Evolutionary conservation across 805 yeast genomes (phyloP).

Genomic region (Kazachstania viticola): DNA sequence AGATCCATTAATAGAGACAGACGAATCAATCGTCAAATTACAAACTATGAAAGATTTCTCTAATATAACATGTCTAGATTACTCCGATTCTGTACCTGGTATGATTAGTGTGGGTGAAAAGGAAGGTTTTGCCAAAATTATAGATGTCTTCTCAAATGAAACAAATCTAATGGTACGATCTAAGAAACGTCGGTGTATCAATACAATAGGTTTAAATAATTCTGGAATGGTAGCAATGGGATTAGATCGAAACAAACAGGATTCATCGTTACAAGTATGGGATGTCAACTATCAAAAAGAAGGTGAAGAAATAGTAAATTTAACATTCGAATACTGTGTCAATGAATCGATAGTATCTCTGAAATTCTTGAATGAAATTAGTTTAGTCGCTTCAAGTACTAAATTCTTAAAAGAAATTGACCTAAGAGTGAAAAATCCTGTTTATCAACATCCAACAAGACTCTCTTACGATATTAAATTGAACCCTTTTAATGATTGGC

Average conservation of each 20-base stretch:
- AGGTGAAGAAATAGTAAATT: conserved; percentile 41
- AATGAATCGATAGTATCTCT: conserved; percentile 68
- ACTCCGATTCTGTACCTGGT: conserved; percentile 45
- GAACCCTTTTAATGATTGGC: conserved; percentile 55
- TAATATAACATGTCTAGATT: conserved; percentile 54
- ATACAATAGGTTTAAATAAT: conserved; percentile 57
- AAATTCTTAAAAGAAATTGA: conserved; percentile 73
- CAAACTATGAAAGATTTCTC: conserved; percentile 52
- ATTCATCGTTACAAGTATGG: conserved; percentile 70
- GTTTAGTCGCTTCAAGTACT: conserved; percentile 61
- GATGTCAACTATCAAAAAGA: conserved; percentile 52
- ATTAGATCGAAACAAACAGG: conserved; percentile 66
- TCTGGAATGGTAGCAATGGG: conserved; percentile 64
- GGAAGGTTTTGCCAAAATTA: conserved; percentile 52
- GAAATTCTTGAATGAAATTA: conserved; percentile 50
- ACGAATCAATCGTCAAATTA: conserved; percentile 42
- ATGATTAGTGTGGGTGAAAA: conserved; percentile 63
- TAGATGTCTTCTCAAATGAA: conserved; percentile 38
- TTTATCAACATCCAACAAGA: conserved; percentile 64
- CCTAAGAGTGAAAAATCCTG: conserved; percentile 50
- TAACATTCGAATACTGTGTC: conserved; percentile 46
- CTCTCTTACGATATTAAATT: conserved; percentile 55
- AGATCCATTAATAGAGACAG: conserved; percentile 36
- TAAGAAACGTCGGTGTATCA: conserved; percentile 63
- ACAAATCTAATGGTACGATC: conserved; percentile 32